Conservation (phyloP, 768 basidiomycete genomes). For the Tephrocybe sp. region DNA sequence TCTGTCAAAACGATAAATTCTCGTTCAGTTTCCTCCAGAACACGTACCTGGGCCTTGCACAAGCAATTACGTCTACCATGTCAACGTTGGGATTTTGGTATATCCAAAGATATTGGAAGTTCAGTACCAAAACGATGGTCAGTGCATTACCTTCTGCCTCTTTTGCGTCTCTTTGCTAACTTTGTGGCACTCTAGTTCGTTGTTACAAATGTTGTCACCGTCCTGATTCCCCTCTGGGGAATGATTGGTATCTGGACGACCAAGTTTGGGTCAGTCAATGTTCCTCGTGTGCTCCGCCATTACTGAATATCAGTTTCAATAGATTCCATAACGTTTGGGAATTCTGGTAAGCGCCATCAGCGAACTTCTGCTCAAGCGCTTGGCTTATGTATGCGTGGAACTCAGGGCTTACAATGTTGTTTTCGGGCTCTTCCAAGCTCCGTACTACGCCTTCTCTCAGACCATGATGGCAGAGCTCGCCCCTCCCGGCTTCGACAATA, state of each 20-base stretch:
- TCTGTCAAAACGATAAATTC: constrained; percentile 82
- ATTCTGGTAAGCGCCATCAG: constrained; percentile 57
- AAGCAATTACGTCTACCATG: constrained; percentile 70
- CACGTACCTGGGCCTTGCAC: constrained; percentile 74
- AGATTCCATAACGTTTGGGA: constrained; percentile 84
- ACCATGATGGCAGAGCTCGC: constrained; percentile 90
- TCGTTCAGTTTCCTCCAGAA: constrained; percentile 77
- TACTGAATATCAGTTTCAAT: not conserved
- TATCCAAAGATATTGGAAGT: constrained; percentile 75
- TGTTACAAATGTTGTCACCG: constrained; percentile 72
- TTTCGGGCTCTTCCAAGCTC: constrained; percentile 81
- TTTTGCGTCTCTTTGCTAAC: not conserved
- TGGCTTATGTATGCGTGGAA: not conserved
- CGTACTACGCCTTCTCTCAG: constrained; percentile 84
- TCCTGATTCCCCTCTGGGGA: constrained; percentile 81
- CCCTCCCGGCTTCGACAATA: constrained; percentile 86
- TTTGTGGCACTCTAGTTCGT: constrained; percentile 48
- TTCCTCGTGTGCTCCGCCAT: not conserved
- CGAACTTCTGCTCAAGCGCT: too few species aligned
- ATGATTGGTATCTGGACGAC: constrained; percentile 83
- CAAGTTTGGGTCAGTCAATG: constrained; percentile 56
- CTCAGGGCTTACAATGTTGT: constrained; percentile 74
- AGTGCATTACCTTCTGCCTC: constrained; percentile 6
- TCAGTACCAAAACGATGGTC: constrained; percentile 81
- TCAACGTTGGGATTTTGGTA: constrained; percentile 82